Evolutionary conservation across 2,329 filamentous ascomycete genomes (phyloP), one percentile per base, ranked within the genome.

Genomic region (Leptographium wingfieldii): DNA sequence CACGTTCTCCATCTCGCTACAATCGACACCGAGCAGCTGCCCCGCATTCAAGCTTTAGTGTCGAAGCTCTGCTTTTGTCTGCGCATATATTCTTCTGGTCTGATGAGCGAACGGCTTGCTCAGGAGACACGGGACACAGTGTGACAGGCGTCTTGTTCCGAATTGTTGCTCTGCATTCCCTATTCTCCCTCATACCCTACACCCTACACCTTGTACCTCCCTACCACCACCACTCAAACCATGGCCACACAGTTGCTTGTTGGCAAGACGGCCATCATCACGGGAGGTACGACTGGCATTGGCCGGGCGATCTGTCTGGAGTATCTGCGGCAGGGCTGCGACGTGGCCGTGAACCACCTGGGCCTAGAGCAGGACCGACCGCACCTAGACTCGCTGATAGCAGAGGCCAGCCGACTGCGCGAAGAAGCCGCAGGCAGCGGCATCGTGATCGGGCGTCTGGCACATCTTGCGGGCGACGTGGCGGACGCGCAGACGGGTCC

Each of bases 211-310:
- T 9, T 33, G 1, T 14, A 49, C 22, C 29, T 22, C 61, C 43
- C 22, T 80, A 80, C 77, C 68, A n/a, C 80, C 80, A 77, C 69
- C 76, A 5, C 65, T 22, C 22, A 22, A 22, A n/a, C 22, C 46
- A 53, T 57, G 59, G 54, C 55, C 3, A 46, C 69, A 53, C 68
- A 76, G 65, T 79, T 94, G 66, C 83, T 95, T 60, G 69, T 74
- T 59, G 83, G 82, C 71, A 95, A 95, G 73, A 86, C 85, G 14
- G 89, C 89, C 72, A 87, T 90, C 70, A 90, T 96, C 68, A 95
- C 90, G 0, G 90, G 91, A 64, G 90, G 88, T 60, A 86, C 87
- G 3, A 95, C 90, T 1, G 90, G 90, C 59, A 95, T 95, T 67
- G 91, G 91, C 58, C 82, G 88, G 65, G 91, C 90, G 66, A 95